A percentile compares a stretch with the other conserved stretches of the same genome.
phyloP scores from a whole-genome alignment of 352 stramenopile species.

The Phytophthora capsici region DNA sequence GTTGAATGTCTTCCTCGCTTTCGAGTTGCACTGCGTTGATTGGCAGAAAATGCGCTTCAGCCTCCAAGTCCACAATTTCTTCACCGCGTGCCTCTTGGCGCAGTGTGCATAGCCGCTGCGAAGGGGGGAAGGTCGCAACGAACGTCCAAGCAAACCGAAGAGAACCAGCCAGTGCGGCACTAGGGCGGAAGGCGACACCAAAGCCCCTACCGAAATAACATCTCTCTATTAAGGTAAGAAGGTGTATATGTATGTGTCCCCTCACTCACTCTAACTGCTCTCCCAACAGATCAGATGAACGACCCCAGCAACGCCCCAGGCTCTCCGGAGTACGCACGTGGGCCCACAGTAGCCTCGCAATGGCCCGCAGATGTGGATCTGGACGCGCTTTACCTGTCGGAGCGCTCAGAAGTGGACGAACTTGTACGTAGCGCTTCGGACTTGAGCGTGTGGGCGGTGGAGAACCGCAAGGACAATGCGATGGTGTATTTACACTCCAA shows the following conservation, averaged over 20 bases:
- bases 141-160: constrained; percentile 10
- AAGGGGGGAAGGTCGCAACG: constrained; percentile 29
- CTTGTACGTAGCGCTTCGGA: constrained; percentile 69
- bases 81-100: constrained; percentile 26
- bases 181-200: constrained; percentile 4
- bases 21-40: constrained; percentile 1
- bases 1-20: too few relatives aligned
- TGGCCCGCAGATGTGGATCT: constrained; percentile 85
- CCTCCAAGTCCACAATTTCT: constrained; percentile 22
- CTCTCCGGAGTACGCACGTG: constrained; percentile 34
- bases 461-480: constrained; percentile 68
- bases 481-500: constrained; percentile 83
- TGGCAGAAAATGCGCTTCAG: constrained; percentile 11
- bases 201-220: neutral
- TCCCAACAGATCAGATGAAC: constrained; percentile 22
- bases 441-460: constrained; percentile 79
- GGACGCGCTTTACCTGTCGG: constrained; percentile 75
- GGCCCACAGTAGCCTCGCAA: constrained; percentile 37
- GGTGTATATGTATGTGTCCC: neutral
- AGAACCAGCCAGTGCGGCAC: constrained; percentile 16
- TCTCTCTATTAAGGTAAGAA: neutral
- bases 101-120: constrained; percentile 13
- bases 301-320: constrained; percentile 18
- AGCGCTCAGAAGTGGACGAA: constrained; percentile 75
- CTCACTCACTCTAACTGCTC: neutral